Base-by-base conservation (phyloP, 2,329 filamentous ascomycete genomes). In the Pseudohalonectria lignicola region DNA sequence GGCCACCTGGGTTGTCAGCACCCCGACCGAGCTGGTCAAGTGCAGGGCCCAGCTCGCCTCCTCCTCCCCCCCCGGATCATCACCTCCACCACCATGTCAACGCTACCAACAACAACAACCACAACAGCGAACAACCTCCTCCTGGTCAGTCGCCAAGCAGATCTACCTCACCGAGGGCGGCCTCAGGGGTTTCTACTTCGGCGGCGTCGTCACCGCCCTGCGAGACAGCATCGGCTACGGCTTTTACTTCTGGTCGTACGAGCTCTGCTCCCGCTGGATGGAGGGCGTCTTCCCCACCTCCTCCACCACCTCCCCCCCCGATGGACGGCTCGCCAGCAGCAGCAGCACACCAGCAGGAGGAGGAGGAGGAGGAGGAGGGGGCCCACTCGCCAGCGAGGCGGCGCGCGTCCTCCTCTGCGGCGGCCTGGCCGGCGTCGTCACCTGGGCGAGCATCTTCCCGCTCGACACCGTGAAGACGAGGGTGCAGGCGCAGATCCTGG, bases 161-260 rank as follows among this genome's bases (percentile, higher is more conserved):
- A 74, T 86, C 19, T 63, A 78, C 50, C 66, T 58, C 26, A 61
- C 55, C 2, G 57, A 67, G 38, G 76, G 81, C 4, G 66, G 80
- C 0, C 40, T 86, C 4, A 66, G 69, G 29, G 88, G 87, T 0
- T 59, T 95, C 17, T 95, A 94, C 54, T 72, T 79, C 44, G 90
- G 87, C 16, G 90, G 90, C 16, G 67, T 64, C 1, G 76, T 95
- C 13, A 96, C 90, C 1, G 85, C 82, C 38, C 54, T 90, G 30
- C 71, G 90, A 36, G 90, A 96, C 59, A 81, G 82, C 41, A 74
- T 95, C 39, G 90, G 90, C n/a, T 96, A 95, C 60, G 90, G 88
- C 0, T 95, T 95, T 58, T 96, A 95, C 54, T 96, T 96, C 57
- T 94, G 84, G 83, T 82, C 82, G 1, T 96, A 95, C 53, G 84